Percentiles rank a stretch among this genome's conserved stretches.
Conservation (phyloP, 148 eudicot genomes). For the Vaccinium corymbosum region DNA sequence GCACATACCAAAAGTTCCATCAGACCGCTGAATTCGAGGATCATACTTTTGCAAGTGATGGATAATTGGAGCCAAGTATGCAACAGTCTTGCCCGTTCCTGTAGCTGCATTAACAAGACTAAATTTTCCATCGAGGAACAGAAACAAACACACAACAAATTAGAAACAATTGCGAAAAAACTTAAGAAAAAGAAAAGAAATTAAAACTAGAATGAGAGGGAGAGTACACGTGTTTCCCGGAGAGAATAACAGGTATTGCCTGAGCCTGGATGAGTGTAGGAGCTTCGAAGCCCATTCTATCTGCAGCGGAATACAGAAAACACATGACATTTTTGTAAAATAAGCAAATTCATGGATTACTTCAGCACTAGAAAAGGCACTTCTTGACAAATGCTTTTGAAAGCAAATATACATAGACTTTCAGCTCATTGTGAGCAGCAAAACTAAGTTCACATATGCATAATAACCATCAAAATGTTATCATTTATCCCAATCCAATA, state of each 20-base stretch:
- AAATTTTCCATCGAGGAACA: slow-evolving; percentile 28
- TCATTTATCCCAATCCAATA: not conserved
- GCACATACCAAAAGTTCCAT: slow-evolving; percentile 88
- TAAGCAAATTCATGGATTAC: not conserved
- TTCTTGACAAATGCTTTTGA: not conserved
- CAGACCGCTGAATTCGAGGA: slow-evolving; percentile 63
- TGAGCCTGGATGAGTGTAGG: slow-evolving; percentile 92
- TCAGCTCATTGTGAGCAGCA: not conserved
- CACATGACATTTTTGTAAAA: not conserved
- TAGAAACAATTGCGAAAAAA: not conserved
- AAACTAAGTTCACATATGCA: not conserved
- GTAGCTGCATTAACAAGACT: slow-evolving; percentile 99
- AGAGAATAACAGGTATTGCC: slow-evolving; percentile 80
- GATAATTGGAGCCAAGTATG: slow-evolving; percentile 86
- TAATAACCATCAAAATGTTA: not conserved
- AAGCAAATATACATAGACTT: not conserved
- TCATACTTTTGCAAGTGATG: slow-evolving; percentile 67
- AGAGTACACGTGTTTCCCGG: slow-evolving; percentile 83
- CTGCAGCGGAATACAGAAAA: slow-evolving; percentile 31
- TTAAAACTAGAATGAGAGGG: not conserved
- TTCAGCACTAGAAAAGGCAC: not conserved
- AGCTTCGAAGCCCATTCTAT: slow-evolving; percentile 67
- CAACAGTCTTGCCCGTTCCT: slow-evolving; percentile 91
- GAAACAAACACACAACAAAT: slow-evolving; percentile 17
- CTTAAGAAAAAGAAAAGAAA: not conserved